Percentiles rank a stretch among this genome's conserved stretches.
These are phyloP conservation scores for Naganishia cerealis DNA, from an alignment of 1,284 basidiomycete species.

Conservation along the genomic window DNA sequence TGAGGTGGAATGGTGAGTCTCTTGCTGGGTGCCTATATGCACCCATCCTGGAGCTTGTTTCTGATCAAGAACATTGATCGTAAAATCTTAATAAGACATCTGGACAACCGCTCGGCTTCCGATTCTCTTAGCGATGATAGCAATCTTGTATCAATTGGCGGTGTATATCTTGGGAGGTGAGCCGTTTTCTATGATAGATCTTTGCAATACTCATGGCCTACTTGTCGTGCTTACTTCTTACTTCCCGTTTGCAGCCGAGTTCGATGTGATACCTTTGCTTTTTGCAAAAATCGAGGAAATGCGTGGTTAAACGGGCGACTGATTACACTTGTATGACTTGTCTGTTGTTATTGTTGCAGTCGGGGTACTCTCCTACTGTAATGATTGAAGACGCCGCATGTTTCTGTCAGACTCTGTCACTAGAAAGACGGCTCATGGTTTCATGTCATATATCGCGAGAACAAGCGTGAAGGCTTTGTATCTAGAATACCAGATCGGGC, in stretches of 20 bases:
- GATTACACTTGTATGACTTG: not conserved
- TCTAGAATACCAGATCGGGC: no score
- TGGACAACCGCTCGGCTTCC: conserved; percentile 41
- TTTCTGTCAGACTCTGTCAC: no score
- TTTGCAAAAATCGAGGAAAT: conserved; percentile 28
- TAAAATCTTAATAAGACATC: conserved; percentile 35
- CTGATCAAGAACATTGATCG: not conserved
- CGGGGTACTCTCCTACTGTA: not conserved
- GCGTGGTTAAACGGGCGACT: not conserved
- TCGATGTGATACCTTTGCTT: conserved; percentile 44
- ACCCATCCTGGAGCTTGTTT: not conserved
- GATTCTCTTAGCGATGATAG: conserved; percentile 42
- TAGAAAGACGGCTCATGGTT: no score
- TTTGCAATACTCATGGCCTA: not conserved
- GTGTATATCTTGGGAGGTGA: conserved; percentile 43
- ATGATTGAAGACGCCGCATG: no score
- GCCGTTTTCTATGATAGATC: conserved; percentile 26
- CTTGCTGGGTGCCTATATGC: not conserved
- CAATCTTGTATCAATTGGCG: conserved; percentile 43
- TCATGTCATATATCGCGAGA: no score
- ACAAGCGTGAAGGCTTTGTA: no score
- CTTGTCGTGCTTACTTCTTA: not conserved
- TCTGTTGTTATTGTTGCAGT: not conserved
- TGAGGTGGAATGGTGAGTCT: conserved; percentile 39
- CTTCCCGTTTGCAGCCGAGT: conserved; percentile 38